These are phyloP conservation scores for Dalbergia cultrata DNA, from an alignment of 306 rosid species.

Conservation along the genomic window DNA sequence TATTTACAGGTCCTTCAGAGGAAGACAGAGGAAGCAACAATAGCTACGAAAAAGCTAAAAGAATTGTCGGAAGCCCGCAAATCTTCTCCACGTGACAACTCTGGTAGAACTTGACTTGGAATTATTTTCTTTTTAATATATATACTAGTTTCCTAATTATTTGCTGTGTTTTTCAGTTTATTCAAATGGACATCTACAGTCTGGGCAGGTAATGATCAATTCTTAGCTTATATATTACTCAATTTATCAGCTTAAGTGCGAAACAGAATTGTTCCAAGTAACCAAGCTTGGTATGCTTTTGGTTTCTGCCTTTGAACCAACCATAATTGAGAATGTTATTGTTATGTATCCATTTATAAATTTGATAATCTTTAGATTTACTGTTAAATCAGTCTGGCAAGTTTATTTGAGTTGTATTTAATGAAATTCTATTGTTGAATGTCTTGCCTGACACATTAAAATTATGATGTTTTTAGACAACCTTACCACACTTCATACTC, in stretches of 20 bases:
- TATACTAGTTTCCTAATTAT: slow-evolving; percentile 50
- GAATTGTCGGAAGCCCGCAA: slow-evolving; percentile 79
- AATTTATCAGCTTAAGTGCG: slow-evolving; percentile 27
- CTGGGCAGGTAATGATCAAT: slow-evolving; percentile 66
- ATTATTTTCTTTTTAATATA: slow-evolving; percentile 15
- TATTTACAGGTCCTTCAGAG: slow-evolving; percentile 80
- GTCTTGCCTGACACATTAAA: slow-evolving; percentile 20
- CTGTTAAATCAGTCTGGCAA: slow-evolving; percentile 27
- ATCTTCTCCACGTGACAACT: slow-evolving; percentile 69
- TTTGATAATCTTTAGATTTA: slow-evolving; percentile 7
- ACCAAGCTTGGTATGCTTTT: slow-evolving; percentile 24
- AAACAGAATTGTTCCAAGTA: slow-evolving; percentile 1
- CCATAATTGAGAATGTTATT: slow-evolving; percentile 39
- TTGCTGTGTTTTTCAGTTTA: slow-evolving; percentile 59
- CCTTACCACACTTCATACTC: background rate
- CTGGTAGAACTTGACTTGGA: slow-evolving; percentile 53
- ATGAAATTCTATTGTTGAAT: slow-evolving; percentile 10
- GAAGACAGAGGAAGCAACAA: slow-evolving; percentile 89
- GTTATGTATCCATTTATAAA: slow-evolving; percentile 29
- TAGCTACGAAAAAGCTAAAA: slow-evolving; percentile 76
- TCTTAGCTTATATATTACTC: slow-evolving; percentile 22
- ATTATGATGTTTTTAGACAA: slow-evolving; percentile 19
- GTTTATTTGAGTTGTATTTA: slow-evolving; percentile 34
- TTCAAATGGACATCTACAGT: slow-evolving; percentile 64
- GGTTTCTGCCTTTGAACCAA: slow-evolving; percentile 27